Conservation (phyloP, 23 red algal species). For the Rhodosorus marinus region DNA sequence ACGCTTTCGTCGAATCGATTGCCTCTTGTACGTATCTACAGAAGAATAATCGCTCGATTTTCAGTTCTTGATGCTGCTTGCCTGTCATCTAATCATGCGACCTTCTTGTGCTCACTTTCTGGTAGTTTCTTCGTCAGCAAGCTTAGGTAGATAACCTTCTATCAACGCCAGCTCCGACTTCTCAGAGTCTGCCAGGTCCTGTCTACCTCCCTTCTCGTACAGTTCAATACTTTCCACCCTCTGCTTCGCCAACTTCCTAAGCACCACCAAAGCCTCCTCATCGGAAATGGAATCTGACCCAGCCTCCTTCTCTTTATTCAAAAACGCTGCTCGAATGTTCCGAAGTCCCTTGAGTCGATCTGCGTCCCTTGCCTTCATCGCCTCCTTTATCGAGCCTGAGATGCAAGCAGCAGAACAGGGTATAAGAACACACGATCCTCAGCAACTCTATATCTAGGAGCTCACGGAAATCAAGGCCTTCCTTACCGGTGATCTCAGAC, state of each 20-base stretch:
- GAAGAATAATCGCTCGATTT: too few species aligned
- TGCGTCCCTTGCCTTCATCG: constrained; percentile 49
- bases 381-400: constrained; percentile 42
- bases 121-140: constrained; percentile 19
- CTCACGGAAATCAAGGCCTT: too few species aligned
- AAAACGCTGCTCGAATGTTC: constrained; percentile 47
- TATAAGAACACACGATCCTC: too few species aligned
- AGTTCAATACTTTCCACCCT: constrained; percentile 53
- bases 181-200: constrained; percentile 31
- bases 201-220: constrained; percentile 41
- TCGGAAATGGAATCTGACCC: constrained; percentile 29
- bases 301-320: constrained; percentile 23
- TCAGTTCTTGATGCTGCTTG: too few species aligned
- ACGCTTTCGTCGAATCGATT: constrained; percentile 12
- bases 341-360: constrained; percentile 14
- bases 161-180: constrained; percentile 38
- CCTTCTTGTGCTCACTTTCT: constrained; percentile 28
- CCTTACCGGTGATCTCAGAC: too few species aligned
- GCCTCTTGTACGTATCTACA: constrained; percentile 45
- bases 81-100: too few species aligned
- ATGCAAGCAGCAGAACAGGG: too few species aligned
- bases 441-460: too few species aligned
- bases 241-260: constrained; percentile 50
- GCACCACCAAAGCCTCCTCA: constrained; percentile 18
- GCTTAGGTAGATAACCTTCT: constrained; percentile 42